Percentiles rank a stretch among this genome's conserved stretches.
These are phyloP conservation scores for Septoria linicola DNA, from an alignment of 2,329 filamentous ascomycete species.

Conservation along the genomic window DNA sequence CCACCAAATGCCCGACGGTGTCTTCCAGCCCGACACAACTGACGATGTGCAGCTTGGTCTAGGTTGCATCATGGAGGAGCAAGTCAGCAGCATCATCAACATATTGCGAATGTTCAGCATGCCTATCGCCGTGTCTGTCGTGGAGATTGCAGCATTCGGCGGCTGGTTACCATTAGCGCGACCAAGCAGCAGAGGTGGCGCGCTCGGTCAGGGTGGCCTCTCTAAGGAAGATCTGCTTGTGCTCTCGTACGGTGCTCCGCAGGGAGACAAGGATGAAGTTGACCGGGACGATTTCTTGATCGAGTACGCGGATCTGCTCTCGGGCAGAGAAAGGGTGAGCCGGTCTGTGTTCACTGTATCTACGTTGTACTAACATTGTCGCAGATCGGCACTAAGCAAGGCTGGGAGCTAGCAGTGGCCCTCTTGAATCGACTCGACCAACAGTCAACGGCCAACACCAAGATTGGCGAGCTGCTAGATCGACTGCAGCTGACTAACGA, in stretches of 20 bases:
- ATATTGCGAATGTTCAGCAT: conserved; percentile 79
- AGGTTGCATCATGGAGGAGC: conserved; percentile 78
- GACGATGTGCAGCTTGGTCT: conserved; percentile 77
- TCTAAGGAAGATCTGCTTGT: conserved; percentile 84
- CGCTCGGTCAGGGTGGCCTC: conserved; percentile 60
- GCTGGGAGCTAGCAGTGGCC: conserved; percentile 87
- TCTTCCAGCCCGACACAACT: conserved; percentile 72
- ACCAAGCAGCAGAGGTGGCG: conserved; percentile 48
- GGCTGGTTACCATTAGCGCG: conserved; percentile 70
- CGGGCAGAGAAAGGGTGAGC: conserved; percentile 36
- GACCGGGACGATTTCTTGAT: conserved; percentile 80
- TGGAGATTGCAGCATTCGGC: conserved; percentile 79
- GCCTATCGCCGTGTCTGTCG: conserved; percentile 71
- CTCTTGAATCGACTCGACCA: conserved; percentile 80
- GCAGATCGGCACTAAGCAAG: conserved; percentile 49
- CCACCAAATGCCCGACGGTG: conserved; percentile 32
- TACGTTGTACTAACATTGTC: conserved; percentile 35
- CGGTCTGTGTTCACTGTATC: not conserved
- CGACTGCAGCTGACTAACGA: conserved; percentile 70
- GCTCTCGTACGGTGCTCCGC: conserved; percentile 65
- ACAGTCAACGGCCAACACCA: conserved; percentile 65
- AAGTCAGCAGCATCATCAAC: conserved; percentile 71
- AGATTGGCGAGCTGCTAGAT: conserved; percentile 71
- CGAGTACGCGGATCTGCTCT: conserved; percentile 69
- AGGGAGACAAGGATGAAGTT: conserved; percentile 61